phyloP scores from a whole-genome alignment of 1,284 basidiomycete species.

The Cutaneotrichosporon cyanovorans region DNA sequence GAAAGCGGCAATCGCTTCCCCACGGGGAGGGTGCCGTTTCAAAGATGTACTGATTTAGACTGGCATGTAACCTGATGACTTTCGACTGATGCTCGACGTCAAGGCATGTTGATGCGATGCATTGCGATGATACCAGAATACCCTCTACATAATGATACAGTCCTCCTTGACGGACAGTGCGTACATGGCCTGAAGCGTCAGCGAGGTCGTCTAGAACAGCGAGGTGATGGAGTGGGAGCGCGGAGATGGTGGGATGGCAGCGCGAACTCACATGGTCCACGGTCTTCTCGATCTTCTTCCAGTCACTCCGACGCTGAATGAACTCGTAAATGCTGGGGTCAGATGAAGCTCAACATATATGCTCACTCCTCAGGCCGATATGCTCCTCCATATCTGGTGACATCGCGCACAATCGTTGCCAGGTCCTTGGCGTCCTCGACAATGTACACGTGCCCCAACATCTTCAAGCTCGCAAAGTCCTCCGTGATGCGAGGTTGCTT shows the following conservation, averaged over 20 bases:
- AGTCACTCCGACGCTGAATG: slow-evolving; percentile 82
- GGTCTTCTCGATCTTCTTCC: slow-evolving; percentile 92
- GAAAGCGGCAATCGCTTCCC: too few relatives aligned
- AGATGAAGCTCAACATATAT: neutral
- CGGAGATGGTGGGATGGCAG: slow-evolving; percentile 51
- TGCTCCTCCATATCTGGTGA: slow-evolving; percentile 84
- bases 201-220: neutral
- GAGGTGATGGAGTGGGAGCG: neutral
- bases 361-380: slow-evolving; percentile 78
- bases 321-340: slow-evolving; percentile 75
- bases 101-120: neutral
- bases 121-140: neutral
- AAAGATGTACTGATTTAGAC: too few relatives aligned
- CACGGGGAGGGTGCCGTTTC: too few relatives aligned
- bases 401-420: slow-evolving; percentile 87
- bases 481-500: slow-evolving; percentile 61
- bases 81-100: too few relatives aligned
- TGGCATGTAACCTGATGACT: too few relatives aligned
- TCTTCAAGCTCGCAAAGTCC: slow-evolving; percentile 89
- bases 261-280: slow-evolving; percentile 66
- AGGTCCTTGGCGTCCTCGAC: slow-evolving; percentile 78
- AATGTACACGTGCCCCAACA: slow-evolving; percentile 92
- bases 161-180: slow-evolving; percentile 86
- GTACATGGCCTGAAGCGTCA: slow-evolving; percentile 56
- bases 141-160: slow-evolving; percentile 54